A percentile compares a stretch with the other conserved stretches of the same genome.
phyloP scores from a whole-genome alignment of 139 green algal species.

The Coelastrella sp. region DNA sequence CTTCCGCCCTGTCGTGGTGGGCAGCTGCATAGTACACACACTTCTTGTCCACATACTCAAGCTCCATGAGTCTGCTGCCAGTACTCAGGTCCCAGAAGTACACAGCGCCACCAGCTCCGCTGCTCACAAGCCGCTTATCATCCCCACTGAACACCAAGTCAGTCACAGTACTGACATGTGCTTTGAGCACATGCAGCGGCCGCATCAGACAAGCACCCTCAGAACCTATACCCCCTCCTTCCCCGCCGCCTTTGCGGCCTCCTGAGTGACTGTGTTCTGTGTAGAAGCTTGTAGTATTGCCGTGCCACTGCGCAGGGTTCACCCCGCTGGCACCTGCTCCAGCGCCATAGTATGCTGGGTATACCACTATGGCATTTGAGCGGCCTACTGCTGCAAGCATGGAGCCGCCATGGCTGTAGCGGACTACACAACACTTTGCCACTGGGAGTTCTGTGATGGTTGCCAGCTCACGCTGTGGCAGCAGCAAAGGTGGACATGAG shows the following conservation, averaged over 20 bases:
- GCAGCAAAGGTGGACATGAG: neutral
- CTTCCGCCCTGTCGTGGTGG: neutral
- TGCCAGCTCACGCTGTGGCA: slow-evolving; percentile 13
- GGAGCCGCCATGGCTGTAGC: slow-evolving; percentile 37
- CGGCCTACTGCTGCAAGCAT: slow-evolving; percentile 41
- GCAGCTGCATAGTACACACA: slow-evolving; percentile 38
- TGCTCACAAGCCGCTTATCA: slow-evolving; percentile 26
- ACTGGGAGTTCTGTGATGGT: slow-evolving; percentile 21
- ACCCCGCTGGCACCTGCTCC: slow-evolving; percentile 1
- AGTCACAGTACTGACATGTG: slow-evolving; percentile 43
- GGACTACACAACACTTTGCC: neutral
- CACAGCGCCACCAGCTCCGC: slow-evolving; percentile 44
- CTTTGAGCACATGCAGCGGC: slow-evolving; percentile 31
- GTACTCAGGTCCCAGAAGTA: slow-evolving; percentile 48
- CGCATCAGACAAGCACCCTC: slow-evolving; percentile 5
- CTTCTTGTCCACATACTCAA: slow-evolving; percentile 51
- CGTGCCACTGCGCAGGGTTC: neutral
- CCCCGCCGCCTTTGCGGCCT: neutral
- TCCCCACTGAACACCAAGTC: slow-evolving; percentile 41
- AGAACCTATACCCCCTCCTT: neutral
- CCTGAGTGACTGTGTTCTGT: neutral
- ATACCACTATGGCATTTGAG: slow-evolving; percentile 29
- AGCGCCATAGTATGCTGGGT: slow-evolving; percentile 19
- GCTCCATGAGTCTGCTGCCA: slow-evolving; percentile 34
- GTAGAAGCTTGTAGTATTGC: neutral